phyloP scores from a whole-genome alignment of 1,284 basidiomycete genomes.

The Naganishia cerealis region DNA sequence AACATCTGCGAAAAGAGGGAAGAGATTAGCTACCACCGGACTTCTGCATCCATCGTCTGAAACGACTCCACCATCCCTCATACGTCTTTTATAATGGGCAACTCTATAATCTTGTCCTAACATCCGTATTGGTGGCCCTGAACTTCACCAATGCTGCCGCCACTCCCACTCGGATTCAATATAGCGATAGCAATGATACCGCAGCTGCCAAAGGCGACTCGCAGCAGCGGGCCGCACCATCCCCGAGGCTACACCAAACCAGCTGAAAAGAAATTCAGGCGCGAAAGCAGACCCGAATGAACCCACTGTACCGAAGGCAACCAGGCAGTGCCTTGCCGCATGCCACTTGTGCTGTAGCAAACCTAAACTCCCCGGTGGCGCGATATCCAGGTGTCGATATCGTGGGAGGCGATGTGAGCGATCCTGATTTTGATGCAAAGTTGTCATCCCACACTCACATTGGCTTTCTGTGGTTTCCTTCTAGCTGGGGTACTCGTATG shows the following conservation, averaged over 20 bases:
- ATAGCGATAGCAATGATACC: background rate
- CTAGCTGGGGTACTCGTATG: background rate
- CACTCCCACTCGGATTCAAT: conserved; percentile 2
- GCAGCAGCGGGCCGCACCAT: background rate
- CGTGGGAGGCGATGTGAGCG: conserved; percentile 6
- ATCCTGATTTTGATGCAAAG: background rate
- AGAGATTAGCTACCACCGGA: background rate
- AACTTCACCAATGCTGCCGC: background rate
- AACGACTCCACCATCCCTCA: background rate
- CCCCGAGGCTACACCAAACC: conserved; percentile 8
- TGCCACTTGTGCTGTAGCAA: background rate
- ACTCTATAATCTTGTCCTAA: background rate
- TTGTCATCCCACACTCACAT: background rate
- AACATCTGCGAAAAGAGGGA: too few species aligned
- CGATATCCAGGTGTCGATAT: conserved; percentile 17
- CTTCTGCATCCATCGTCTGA: background rate
- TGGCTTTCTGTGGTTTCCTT: background rate
- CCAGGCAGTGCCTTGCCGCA: conserved; percentile 4
- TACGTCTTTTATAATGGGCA: background rate
- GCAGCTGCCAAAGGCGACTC: background rate
- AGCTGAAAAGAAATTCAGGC: conserved; percentile 19
- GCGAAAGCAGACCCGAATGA: conserved; percentile 6
- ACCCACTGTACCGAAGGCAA: conserved; percentile 13
- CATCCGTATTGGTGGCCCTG: background rate
- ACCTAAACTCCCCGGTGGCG: background rate